Percentiles rank a stretch among this genome's conserved stretches.
phyloP scores from a whole-genome alignment of 164 flowering plant species.

The Vitis vinifera region DNA sequence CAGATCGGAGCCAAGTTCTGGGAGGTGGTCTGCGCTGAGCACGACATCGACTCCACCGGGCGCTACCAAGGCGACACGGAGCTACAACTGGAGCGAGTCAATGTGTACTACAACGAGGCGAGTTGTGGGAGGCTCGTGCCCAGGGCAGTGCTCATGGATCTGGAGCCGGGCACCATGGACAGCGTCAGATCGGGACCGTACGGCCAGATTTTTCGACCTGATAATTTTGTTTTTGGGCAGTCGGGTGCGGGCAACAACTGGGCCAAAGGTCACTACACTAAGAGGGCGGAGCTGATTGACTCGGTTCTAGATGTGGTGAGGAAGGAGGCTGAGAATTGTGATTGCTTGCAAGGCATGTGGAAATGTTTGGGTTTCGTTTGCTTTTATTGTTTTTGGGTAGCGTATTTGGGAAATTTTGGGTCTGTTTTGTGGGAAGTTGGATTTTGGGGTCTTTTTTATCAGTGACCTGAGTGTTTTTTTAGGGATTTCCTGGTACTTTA shows the following conservation, averaged over 20 bases:
- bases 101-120: constrained; percentile 57
- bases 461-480: background rate
- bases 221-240: too few species aligned
- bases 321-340: too few species aligned
- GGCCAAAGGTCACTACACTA: too few species aligned
- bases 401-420: too few species aligned
- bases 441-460: background rate
- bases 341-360: too few species aligned
- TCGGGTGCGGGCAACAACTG: too few species aligned
- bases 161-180: constrained; percentile 59
- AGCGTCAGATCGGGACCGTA: constrained; percentile 45
- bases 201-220: constrained; percentile 48
- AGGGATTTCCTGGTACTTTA: background rate
- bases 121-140: constrained; percentile 51
- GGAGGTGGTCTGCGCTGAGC: constrained; percentile 22
- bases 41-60: constrained; percentile 48
- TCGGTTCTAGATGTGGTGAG: too few species aligned
- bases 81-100: constrained; percentile 46
- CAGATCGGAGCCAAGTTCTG: background rate
- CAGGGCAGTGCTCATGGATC: constrained; percentile 52
- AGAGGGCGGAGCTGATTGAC: too few species aligned
- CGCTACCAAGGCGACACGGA: constrained; percentile 38
- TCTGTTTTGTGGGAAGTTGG: background rate
- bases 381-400: too few species aligned
- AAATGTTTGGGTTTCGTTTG: too few species aligned